A percentile compares a stretch with the other conserved stretches of the same genome.
Conservation (phyloP, 2,329 filamentous ascomycete species). For the Ambrosiella beaveri region DNA sequence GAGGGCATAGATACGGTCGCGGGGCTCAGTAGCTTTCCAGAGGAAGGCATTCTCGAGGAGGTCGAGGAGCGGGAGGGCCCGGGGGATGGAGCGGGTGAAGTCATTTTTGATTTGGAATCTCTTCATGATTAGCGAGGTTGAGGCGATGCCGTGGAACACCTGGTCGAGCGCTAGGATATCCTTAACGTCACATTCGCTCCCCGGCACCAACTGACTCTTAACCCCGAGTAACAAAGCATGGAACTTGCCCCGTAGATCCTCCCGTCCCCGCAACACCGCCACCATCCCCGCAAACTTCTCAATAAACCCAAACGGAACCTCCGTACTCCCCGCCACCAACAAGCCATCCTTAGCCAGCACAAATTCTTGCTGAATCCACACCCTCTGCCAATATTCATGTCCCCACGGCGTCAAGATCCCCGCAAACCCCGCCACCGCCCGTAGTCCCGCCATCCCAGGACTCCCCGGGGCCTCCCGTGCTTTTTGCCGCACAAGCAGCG, state of each 20-base stretch:
- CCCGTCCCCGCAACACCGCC: not conserved
- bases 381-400: conserved; percentile 5
- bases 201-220: not conserved
- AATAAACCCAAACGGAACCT: not conserved
- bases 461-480: not conserved
- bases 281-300: not conserved
- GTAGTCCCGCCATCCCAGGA: not conserved
- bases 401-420: not conserved
- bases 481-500: not conserved
- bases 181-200: not conserved
- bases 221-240: not conserved
- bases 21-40: conserved; percentile 14
- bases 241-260: not conserved
- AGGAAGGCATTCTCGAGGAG: conserved; percentile 3
- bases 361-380: conserved; percentile 9
- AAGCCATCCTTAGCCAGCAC: conserved; percentile 1
- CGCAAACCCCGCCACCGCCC: not conserved
- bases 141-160: not conserved
- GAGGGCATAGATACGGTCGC: conserved; percentile 17
- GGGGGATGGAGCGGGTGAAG: not conserved
- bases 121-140: not conserved
- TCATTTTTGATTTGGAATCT: not conserved
- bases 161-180: not conserved
- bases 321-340: not conserved
- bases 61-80: not conserved